Evolutionary conservation across 2,329 filamentous ascomycete genomes (phyloP), one percentile per base, ranked within the genome.

Genomic region (Orbilia quercus): DNA sequence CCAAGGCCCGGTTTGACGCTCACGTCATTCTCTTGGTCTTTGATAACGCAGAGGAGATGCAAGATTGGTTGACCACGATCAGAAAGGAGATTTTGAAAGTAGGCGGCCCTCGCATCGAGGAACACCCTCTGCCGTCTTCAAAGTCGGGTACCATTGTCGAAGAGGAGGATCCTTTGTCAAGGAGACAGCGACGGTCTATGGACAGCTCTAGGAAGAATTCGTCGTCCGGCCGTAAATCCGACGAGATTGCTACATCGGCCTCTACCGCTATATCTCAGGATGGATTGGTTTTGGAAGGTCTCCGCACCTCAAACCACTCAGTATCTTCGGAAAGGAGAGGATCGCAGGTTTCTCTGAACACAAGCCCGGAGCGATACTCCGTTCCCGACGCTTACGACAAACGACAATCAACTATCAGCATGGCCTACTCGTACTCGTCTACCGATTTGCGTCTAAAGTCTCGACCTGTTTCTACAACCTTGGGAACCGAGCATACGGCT

Each of bases 31-130:
- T 74, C n/a, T 40, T 69, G 16, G 55, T 74, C 31, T 74, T 74
- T 25, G 70, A 74, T 11, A 62, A 47, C 22, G 70, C 70, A 38
- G 70, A 74, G n/a, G 70, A 74, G 9, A 74, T 74, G 70, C 70
- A 74, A 44, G 70, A 74, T 14, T 74, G 70, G 70, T 22, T 69
- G 34, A 51, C 55, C 25, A 67, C 53, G 53, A 64, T 74, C n/a
- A 18, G 70, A 47, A 67, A 63, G 36, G 62, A 74, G 44, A 69
- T 74, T 38, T 67, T 63, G 23, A 69, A 51, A 16, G 14, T 69
- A 9, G 70, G 63, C 20, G 70, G 70, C 14, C 62, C 63, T 4
- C 38, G 45, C 16, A 55, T 73, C 42, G 70, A 74, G 34, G 63
- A 67, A 22, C 63, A 69, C 18, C 70, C 63, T 1, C 50, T 58